Evolutionary conservation across 176 grass and related monocot genomes (phyloP).

Genomic region (Alopecurus myosuroides): DNA sequence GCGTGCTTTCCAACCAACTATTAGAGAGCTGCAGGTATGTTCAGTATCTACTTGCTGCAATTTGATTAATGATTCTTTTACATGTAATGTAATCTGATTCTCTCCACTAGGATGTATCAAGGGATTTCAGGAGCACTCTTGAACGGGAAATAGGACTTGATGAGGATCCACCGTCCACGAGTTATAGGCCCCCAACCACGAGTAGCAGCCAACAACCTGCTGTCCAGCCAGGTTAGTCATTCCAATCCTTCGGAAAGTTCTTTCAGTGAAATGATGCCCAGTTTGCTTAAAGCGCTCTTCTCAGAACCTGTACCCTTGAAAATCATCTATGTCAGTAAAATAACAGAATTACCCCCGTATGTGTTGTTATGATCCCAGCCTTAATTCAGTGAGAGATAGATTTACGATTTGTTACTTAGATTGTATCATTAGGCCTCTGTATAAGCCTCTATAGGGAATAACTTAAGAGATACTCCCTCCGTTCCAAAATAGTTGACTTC

Average conservation of each 20-base stretch:
- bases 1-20: conserved; percentile 93
- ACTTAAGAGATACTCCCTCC: neutral
- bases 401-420: neutral
- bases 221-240: conserved; percentile 55
- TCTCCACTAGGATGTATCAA: conserved; percentile 75
- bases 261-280: neutral
- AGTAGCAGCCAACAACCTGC: conserved; percentile 46
- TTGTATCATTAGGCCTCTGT: neutral
- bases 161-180: conserved; percentile 52
- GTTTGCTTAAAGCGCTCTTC: neutral
- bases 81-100: conserved; percentile 3
- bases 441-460: neutral
- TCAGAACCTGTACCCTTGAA: neutral
- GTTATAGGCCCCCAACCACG: conserved; percentile 43
- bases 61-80: neutral
- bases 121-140: conserved; percentile 91
- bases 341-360: neutral
- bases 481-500: too few relatives aligned
- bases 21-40: conserved; percentile 86
- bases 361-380: neutral
- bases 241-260: neutral
- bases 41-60: conserved; percentile 13
- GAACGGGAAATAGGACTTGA: conserved; percentile 95
- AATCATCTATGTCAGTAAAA: conserved; percentile 18
- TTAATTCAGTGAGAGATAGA: neutral